These are phyloP conservation scores for Ogataea polymorpha DNA, from an alignment of 805 yeast genomes.

Conservation along the genomic window DNA sequence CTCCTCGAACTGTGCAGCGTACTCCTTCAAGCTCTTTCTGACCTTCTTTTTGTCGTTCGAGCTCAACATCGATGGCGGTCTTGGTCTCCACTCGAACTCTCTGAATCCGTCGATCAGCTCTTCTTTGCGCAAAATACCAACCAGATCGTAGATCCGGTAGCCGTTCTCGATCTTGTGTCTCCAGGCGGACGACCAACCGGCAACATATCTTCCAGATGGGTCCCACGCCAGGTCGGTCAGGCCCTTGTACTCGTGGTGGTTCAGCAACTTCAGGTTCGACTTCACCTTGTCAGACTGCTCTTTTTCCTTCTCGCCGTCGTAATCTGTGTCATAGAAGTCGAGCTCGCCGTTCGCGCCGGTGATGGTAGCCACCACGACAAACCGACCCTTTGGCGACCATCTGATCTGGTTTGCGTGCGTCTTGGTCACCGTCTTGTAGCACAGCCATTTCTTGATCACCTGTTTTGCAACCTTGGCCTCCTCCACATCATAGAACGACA, in stretches of 20 bases:
- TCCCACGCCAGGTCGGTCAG: slow-evolving; percentile 90
- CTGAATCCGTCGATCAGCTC: slow-evolving; percentile 80
- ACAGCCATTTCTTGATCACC: slow-evolving; percentile 37
- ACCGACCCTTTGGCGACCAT: slow-evolving; percentile 95
- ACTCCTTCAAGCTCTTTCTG: slow-evolving; percentile 82
- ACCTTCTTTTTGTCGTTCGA: slow-evolving; percentile 85
- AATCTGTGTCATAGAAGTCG: slow-evolving; percentile 84
- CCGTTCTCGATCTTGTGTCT: slow-evolving; percentile 86
- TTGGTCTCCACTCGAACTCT: slow-evolving; percentile 95
- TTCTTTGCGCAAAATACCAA: slow-evolving; percentile 73
- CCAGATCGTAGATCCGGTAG: slow-evolving; percentile 79
- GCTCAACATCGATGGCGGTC: slow-evolving; percentile 77
- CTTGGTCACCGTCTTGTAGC: slow-evolving; percentile 54
- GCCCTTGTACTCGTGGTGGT: slow-evolving; percentile 65
- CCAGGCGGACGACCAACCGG: slow-evolving; percentile 86
- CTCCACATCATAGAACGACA: slow-evolving; percentile 84
- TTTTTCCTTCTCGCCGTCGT: slow-evolving; percentile 56
- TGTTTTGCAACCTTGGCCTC: slow-evolving; percentile 41
- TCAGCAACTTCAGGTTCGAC: slow-evolving; percentile 60
- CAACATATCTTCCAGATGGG: slow-evolving; percentile 88
- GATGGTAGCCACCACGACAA: slow-evolving; percentile 52
- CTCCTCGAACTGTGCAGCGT: slow-evolving; percentile 91
- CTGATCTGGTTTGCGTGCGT: slow-evolving; percentile 68
- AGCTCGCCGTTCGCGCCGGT: slow-evolving; percentile 51
- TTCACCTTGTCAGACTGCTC: slow-evolving; percentile 46